Conservation (phyloP, 2,329 filamentous ascomycete genomes). For the Geosmithia flava region DNA sequence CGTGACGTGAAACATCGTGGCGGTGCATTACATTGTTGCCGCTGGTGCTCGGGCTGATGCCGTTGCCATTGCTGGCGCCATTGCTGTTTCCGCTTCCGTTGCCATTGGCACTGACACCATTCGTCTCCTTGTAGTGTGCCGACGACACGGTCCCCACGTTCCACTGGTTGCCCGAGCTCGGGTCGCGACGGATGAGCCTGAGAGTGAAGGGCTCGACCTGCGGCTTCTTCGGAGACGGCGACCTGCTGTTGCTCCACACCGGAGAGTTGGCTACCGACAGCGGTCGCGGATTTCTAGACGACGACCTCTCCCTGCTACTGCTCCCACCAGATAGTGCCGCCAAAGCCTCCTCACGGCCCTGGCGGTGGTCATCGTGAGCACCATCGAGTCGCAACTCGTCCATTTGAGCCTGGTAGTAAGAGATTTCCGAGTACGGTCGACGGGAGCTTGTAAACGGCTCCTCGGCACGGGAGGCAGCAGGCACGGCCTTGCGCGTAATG, state of each 20-base stretch:
- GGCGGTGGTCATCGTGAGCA: not conserved
- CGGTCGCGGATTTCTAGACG: not conserved
- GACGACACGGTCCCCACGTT: constrained; percentile 58
- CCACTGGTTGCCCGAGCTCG: constrained; percentile 57
- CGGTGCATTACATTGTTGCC: not conserved
- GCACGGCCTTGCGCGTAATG: not conserved
- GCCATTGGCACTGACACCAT: not conserved
- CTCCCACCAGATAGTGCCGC: not conserved
- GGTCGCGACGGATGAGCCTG: constrained; percentile 63
- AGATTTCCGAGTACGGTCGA: constrained; percentile 1
- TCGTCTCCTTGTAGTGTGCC: constrained; percentile 27
- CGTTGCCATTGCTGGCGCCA: not conserved
- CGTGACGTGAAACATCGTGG: not conserved
- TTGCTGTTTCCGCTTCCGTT: not conserved
- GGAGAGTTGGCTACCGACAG: not conserved
- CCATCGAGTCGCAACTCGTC: not conserved
- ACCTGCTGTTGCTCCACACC: constrained; percentile 8
- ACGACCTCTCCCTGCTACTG: not conserved
- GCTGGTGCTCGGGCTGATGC: not conserved
- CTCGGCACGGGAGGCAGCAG: not conserved
- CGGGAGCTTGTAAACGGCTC: constrained; percentile 1
- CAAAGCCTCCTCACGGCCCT: not conserved
- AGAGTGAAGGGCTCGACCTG: constrained; percentile 34
- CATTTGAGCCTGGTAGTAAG: not conserved
- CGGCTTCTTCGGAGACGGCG: constrained; percentile 24